Conservation (phyloP, 1,284 basidiomycete species). For the Farysia itapuensis region DNA sequence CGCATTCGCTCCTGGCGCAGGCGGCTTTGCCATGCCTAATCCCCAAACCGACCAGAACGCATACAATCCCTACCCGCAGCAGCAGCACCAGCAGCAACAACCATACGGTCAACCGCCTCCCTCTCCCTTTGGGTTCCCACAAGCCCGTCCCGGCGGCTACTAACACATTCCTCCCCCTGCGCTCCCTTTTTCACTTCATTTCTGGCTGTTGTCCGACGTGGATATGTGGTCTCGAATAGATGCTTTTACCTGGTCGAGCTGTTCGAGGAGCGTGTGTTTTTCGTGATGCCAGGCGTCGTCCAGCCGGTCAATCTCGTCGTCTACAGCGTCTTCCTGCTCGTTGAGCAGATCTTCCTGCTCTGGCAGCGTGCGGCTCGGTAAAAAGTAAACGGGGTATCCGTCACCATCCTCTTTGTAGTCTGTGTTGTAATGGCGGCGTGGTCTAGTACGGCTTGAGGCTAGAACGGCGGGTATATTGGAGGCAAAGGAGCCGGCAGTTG, state of each 20-base stretch:
- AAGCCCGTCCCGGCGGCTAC: not conserved
- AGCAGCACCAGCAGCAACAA: constrained; percentile 2
- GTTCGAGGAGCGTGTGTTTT: not conserved
- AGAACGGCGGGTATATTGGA: constrained; percentile 3
- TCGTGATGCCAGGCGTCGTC: constrained; percentile 10
- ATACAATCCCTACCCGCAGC: not conserved
- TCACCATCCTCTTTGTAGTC: not conserved
- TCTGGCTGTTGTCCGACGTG: not conserved
- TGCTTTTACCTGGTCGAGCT: constrained; percentile 9
- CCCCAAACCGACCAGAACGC: not conserved
- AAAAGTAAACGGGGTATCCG: constrained; percentile 10
- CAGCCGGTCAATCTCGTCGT: constrained; percentile 17
- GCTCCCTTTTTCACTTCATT: not conserved
- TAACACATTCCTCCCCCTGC: not conserved
- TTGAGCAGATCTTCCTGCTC: constrained; percentile 30
- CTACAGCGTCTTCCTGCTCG: constrained; percentile 25
- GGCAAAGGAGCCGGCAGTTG: constrained; percentile 1
- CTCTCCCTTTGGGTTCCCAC: not conserved
- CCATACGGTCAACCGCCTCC: constrained; percentile 7
- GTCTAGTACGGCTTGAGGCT: not conserved
- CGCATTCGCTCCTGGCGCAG: constrained; percentile 9
- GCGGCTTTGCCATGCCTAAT: constrained; percentile 36
- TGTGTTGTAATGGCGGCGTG: too few species aligned
- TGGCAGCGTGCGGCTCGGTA: constrained; percentile 14
- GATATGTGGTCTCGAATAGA: not conserved